Percentiles rank a stretch among this genome's conserved stretches.
Evolutionary conservation across 2,329 filamentous ascomycete species (phyloP).

Genomic region (Xylaria sp.): DNA sequence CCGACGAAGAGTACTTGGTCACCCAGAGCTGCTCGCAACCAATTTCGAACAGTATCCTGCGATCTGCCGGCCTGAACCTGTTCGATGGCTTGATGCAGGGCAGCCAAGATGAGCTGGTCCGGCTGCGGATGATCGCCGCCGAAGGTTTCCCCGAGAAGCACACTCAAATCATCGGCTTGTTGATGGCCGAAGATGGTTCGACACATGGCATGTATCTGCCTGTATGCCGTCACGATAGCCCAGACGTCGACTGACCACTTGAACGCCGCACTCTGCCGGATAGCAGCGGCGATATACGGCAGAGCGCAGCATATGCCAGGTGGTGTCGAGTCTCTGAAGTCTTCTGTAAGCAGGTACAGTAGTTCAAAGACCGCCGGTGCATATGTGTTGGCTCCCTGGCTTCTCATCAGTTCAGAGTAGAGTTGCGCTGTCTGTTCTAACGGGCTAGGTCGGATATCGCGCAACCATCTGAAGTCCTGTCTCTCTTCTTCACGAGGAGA

Average conservation of each 20-base stretch:
- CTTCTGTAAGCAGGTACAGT: not conserved
- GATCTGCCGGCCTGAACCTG: not conserved
- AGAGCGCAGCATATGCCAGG: not conserved
- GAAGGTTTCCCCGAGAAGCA: not conserved
- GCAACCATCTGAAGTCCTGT: not conserved
- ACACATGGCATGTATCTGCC: slow-evolving; percentile 4
- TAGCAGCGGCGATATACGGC: not conserved
- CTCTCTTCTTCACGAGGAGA: not conserved
- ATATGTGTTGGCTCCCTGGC: not conserved
- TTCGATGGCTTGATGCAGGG: not conserved
- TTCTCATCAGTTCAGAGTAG: not conserved
- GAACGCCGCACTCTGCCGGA: not conserved
- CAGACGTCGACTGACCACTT: not conserved
- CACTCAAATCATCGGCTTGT: not conserved
- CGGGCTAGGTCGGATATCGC: not conserved
- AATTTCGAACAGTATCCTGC: not conserved
- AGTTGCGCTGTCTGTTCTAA: not conserved
- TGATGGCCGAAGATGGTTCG: not conserved
- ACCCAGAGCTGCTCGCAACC: not conserved
- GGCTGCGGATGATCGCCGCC: not conserved
- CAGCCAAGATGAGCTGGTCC: not conserved
- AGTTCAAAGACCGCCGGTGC: not conserved
- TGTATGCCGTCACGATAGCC: not conserved
- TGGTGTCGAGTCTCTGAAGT: not conserved
- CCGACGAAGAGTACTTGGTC: not conserved